Base-by-base conservation (phyloP, 1,284 basidiomycete genomes). In the Baeospora myosura region DNA sequence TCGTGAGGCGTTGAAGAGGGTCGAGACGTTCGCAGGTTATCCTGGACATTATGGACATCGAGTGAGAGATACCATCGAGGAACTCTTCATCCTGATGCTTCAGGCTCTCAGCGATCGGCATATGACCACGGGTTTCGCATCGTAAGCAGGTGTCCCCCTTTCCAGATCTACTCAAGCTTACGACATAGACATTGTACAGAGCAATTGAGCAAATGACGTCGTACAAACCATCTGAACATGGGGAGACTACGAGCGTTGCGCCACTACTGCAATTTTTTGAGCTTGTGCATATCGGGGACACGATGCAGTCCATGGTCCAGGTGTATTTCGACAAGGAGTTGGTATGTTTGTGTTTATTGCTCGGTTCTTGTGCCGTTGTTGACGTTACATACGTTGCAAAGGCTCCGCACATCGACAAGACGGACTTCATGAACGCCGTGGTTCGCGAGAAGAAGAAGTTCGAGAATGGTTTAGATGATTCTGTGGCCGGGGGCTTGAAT, bases 251-350 rank as follows among this genome's bases (percentile, higher is more conserved):
- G 20, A 81, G 77, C 44, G 92, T 98, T 1, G 90, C 92, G 0
- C 93, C 95, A 0, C 65, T 98, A 1, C 68, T 97, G 33, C 93
- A 98, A 61, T 98, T 98, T 64, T 98, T 98, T 53, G 95, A 98
- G 67, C 72, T 98, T 12, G 94, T 96, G 0, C 95, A 98, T 65
- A 73, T 98, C 12, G 96, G 92, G 0, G 95, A 98, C 60, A 98
- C 91, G 14, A 97, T 98, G 39, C 90, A 94, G 64, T 90, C 87
- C 21, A 96, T 98, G 82, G 81, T 96, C 2, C 91, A 98, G 52
- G 95, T 98, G 1, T 98, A 95, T 63, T 98, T 94, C 57, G 93
- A 98, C 56, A 94, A 94, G 58, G 94, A 96, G 56, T 68, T 98
- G 57, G 88, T 87, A 41, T n/a, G n/a, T n/a, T n/a, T n/a, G n/a